Evolutionary conservation across 345 rosid genomes (phyloP).

Genomic region (Arabis hirsuta): DNA sequence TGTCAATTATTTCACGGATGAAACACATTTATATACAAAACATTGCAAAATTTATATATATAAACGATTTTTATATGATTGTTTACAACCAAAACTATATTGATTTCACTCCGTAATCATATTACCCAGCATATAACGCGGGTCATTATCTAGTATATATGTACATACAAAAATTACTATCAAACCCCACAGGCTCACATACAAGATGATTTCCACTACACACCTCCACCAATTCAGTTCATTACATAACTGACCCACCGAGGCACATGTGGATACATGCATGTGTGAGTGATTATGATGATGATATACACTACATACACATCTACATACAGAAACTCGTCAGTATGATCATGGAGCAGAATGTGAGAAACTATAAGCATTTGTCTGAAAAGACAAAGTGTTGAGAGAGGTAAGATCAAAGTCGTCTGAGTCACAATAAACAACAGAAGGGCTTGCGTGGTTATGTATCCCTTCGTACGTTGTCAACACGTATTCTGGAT

Average conservation of each 20-base stretch:
- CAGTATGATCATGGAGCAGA: slow-evolving; percentile 33
- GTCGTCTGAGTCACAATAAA: slow-evolving; percentile 43
- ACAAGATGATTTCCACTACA: slow-evolving; percentile 17
- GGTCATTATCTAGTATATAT: too few species aligned
- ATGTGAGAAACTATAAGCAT: slow-evolving; percentile 21
- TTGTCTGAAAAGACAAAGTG: slow-evolving; percentile 36
- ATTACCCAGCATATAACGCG: too few species aligned
- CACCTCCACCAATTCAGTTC: slow-evolving; percentile 17
- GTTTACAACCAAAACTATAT: too few species aligned
- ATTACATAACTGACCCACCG: slow-evolving; percentile 33
- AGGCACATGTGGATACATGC: slow-evolving; percentile 15
- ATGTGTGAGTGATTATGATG: slow-evolving; percentile 18
- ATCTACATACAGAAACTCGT: slow-evolving; percentile 2
- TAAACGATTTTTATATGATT: too few species aligned
- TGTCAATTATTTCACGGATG: too few species aligned
- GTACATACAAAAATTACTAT: background rate
- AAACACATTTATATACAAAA: too few species aligned
- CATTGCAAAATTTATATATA: too few species aligned
- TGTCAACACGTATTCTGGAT: slow-evolving; percentile 71
- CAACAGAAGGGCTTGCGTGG: slow-evolving; percentile 52
- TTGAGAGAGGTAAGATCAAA: slow-evolving; percentile 29
- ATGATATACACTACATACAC: slow-evolving; percentile 16
- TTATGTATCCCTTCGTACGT: slow-evolving; percentile 82
- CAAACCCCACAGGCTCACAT: background rate
- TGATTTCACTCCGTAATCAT: too few species aligned